Percentiles rank a stretch among this genome's conserved stretches.
Conservation (phyloP, 129 eudicot genomes). For the Helianthus annuus region DNA sequence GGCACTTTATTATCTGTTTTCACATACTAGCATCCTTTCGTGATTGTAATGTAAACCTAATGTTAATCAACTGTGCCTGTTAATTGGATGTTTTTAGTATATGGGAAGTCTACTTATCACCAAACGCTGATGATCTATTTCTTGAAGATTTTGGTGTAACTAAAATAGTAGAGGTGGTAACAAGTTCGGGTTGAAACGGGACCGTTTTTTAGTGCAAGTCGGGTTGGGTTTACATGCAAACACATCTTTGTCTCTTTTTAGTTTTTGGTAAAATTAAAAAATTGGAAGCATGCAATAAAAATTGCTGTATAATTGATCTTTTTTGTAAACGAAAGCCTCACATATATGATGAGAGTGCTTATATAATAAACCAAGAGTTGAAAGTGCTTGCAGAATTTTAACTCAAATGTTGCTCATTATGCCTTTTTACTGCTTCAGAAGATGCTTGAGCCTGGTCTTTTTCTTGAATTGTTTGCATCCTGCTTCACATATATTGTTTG, state of each 20-base stretch:
- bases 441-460: neutral
- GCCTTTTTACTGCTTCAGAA: too few relatives aligned
- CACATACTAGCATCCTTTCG: constrained; percentile 9
- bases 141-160: neutral
- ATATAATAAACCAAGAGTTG: neutral
- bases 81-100: neutral
- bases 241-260: neutral
- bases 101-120: neutral
- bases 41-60: constrained; percentile 9
- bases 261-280: too few relatives aligned
- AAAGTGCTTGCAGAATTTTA: neutral
- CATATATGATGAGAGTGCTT: too few relatives aligned
- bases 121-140: neutral
- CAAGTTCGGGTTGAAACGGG: neutral
- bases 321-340: too few relatives aligned
- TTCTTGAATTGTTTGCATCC: neutral
- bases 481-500: neutral
- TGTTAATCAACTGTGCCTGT: constrained; percentile 17
- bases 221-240: neutral
- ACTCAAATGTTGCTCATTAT: neutral
- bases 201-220: neutral
- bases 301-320: too few relatives aligned
- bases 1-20: neutral
- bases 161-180: neutral
- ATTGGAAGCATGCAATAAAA: too few relatives aligned